These are phyloP conservation scores for Dalechampia spathulata DNA, from an alignment of 441 rosid species.

Conservation along the genomic window DNA sequence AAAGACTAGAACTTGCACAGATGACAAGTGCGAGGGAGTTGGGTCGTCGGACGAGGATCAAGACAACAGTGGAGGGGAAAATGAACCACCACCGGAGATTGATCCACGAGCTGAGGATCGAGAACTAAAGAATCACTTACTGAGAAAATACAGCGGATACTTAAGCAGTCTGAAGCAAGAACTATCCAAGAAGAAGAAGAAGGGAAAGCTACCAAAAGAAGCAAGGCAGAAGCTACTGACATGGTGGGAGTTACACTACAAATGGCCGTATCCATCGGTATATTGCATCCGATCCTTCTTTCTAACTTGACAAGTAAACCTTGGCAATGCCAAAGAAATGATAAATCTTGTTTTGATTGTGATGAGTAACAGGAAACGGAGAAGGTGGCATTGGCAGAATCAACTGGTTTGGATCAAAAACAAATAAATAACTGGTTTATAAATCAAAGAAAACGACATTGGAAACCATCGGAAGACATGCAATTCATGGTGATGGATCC, in stretches of 20 bases:
- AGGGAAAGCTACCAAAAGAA: conserved; percentile 96
- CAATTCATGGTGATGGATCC: conserved; percentile 99
- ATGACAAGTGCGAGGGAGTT: conserved; percentile 71
- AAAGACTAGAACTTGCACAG: too few relatives aligned
- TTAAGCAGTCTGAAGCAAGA: conserved; percentile 90
- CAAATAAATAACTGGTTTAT: conserved; percentile 98
- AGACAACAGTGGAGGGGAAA: conserved; percentile 81
- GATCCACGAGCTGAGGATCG: conserved; percentile 90
- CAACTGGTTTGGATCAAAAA: conserved; percentile 96
- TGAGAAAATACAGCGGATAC: conserved; percentile 88
- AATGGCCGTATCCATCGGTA: conserved; percentile 99
- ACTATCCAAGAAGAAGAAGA: conserved; percentile 96
- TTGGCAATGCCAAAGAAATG: too few relatives aligned
- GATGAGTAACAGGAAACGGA: conserved; percentile 72
- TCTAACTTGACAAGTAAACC: too few relatives aligned
- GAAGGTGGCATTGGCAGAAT: conserved; percentile 91
- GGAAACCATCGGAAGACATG: conserved; percentile 99
- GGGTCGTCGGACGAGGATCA: conserved; percentile 90
- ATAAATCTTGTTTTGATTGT: too few relatives aligned
- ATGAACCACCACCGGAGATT: conserved; percentile 63
- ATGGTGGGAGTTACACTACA: conserved; percentile 99
- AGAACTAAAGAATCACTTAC: conserved; percentile 80
- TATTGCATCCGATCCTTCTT: background rate
- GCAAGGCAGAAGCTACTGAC: conserved; percentile 94
- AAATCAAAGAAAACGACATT: conserved; percentile 94